Conservation (phyloP, 2,329 filamentous ascomycete genomes). For the Coniochaeta hoffmannii region DNA sequence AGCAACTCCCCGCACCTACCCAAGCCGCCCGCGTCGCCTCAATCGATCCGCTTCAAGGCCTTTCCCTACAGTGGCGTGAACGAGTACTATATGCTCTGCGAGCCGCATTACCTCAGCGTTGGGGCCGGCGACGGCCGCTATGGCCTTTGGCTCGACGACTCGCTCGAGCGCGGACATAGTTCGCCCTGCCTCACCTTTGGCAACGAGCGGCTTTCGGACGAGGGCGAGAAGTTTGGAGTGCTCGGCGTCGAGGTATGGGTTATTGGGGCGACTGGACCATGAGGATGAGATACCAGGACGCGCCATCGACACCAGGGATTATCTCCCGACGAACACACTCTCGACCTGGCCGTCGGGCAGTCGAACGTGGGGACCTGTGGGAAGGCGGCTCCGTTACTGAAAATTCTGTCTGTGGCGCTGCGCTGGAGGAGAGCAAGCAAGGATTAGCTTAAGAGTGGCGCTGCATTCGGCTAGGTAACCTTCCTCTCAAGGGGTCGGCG, state of each 20-base stretch:
- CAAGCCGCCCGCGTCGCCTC: slow-evolving; percentile 50
- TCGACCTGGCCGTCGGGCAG: too few relatives aligned
- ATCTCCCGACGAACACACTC: too few relatives aligned
- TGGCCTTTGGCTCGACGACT: slow-evolving; percentile 87
- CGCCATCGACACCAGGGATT: too few relatives aligned
- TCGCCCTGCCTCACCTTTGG: slow-evolving; percentile 84
- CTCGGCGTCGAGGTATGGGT: slow-evolving; percentile 92
- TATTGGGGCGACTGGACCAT: slow-evolving; percentile 47
- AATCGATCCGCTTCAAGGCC: slow-evolving; percentile 83
- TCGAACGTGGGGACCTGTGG: too few relatives aligned
- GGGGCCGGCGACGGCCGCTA: slow-evolving; percentile 87
- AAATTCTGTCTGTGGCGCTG: background rate
- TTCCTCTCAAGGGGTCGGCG: background rate
- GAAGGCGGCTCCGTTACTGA: too few relatives aligned
- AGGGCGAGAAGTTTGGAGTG: slow-evolving; percentile 86
- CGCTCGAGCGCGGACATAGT: slow-evolving; percentile 76
- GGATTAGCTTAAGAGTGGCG: too few relatives aligned
- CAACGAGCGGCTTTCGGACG: slow-evolving; percentile 88
- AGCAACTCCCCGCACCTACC: slow-evolving; percentile 6
- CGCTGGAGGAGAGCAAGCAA: background rate
- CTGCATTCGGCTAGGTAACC: background rate
- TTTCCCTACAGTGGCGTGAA: slow-evolving; percentile 95
- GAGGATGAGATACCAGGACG: background rate
- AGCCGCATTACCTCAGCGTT: slow-evolving; percentile 74
- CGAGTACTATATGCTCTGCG: slow-evolving; percentile 94